phyloP scores from a whole-genome alignment of 306 rosid species.

The Medicago ruthenica region DNA sequence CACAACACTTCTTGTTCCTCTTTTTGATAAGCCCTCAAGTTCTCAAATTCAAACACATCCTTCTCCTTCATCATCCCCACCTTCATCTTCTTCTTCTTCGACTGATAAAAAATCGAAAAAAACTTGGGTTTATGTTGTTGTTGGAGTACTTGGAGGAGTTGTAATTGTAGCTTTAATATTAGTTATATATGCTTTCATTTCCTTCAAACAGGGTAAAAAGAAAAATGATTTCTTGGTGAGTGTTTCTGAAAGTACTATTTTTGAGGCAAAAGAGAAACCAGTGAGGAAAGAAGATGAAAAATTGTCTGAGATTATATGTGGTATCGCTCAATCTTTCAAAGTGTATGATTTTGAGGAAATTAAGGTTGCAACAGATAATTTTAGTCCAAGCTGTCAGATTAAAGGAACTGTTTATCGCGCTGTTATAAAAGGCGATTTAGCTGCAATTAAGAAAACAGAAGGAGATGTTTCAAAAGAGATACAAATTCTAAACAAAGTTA shows the following conservation, averaged over 20 bases:
- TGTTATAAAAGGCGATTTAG: conserved; percentile 63
- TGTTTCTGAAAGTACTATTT: conserved; percentile 35
- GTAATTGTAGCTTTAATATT: conserved; percentile 42
- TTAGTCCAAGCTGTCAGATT: conserved; percentile 59
- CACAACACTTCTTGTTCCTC: conserved; percentile 80
- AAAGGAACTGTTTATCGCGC: conserved; percentile 69
- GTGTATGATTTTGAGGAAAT: conserved; percentile 75
- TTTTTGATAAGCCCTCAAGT: conserved; percentile 62
- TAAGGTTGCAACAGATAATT: conserved; percentile 66
- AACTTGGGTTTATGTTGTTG: conserved; percentile 70
- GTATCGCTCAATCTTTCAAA: conserved; percentile 66
- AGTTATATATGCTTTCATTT: conserved; percentile 44
- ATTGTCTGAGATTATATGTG: conserved; percentile 56
- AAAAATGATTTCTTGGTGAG: conserved; percentile 25
- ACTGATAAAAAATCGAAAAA: conserved; percentile 48
- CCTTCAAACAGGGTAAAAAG: conserved; percentile 40
- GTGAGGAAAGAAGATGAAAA: conserved; percentile 45
- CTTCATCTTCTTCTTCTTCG: conserved; percentile 46
- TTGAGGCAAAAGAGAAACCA: conserved; percentile 50
- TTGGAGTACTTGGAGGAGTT: conserved; percentile 63
- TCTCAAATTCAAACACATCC: conserved; percentile 55
- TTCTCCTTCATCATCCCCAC: conserved; percentile 36
- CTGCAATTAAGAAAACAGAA: conserved; percentile 66
- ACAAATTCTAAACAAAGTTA: conserved; percentile 62
- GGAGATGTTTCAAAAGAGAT: conserved; percentile 83